Base-by-base conservation (phyloP, 1,139 yeast species). In the Blastobotrys malaysiensis region DNA sequence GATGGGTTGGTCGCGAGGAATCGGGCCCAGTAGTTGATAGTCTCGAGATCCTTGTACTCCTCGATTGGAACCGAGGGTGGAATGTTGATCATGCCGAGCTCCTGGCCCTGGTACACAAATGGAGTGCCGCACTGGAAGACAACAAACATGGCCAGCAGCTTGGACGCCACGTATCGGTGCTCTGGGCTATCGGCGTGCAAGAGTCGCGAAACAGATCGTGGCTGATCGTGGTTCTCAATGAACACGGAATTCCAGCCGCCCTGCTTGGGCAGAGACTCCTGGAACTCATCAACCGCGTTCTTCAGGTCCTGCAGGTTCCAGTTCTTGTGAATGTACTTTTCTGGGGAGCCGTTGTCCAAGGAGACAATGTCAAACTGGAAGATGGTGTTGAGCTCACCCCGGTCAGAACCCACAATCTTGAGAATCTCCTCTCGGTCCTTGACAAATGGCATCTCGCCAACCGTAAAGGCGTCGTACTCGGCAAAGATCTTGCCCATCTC, bases 171-270 rank as follows among this genome's bases (percentile, higher is more conserved):
- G 44, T 55, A 64, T 43, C 72, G 63, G 60, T 65, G 71, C 56
- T 73, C 67, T 18, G 72, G 70, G 36, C 73, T 63, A 54, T 74
- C 76, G 53, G 74, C 76, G 63, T 52, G 43, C 9, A 80, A 83
- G 61, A 80, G 80, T 61, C 85, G 73, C 16, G 82, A 69, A 27
- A 80, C 74, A 27, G 77, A 71, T 62, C 85, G 73, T 6, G 84
- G 78, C 59, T 78, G 83, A 66, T 81, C 86, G 63, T 81, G 86
- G 64, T 81, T 81, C 66, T 81, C 85, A 57, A 77, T 66, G 68
- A 77, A 81, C 11, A 75, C 75, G 9, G 84, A 77, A n/a, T 80
- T 70, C 86, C 86, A 81, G n/a, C 80, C 82, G 62, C 79, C 84
- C 9, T 80, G 76, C 13, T 77, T 78, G 51, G 77, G 74, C 52